Evolutionary conservation across 225 moss, liverwort and hornwort genomes (phyloP), one percentile per base, ranked within the genome.

Genomic region (Takakia lepidozioides): DNA sequence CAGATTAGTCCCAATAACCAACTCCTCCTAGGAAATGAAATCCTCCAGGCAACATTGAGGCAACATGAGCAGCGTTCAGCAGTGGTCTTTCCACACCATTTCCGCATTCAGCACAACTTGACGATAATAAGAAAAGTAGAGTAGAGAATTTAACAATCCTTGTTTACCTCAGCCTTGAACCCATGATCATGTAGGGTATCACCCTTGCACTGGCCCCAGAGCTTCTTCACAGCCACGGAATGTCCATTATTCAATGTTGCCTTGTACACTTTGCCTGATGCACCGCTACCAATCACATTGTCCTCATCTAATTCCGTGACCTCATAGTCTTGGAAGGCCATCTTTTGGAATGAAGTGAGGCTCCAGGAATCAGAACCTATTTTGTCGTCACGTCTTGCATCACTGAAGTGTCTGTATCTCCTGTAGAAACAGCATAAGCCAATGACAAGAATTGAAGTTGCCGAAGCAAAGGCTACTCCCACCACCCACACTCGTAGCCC

Each of bases 361-460:
- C 65, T 75, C 81, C 81, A 81, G 7, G 61, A 44, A 57, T 57
- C 61, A 11, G 61, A 46, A 38, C 35, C 34, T 26, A 27, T 16
- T 11, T 54, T 48, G 63, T 59, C 56, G 67, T 22, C 59, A 19
- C 35, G 55, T 68, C 60, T 58, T 3, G 64, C 60, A 6, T 61
- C 63, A 14, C 17, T 48, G 22, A 62, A 63, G 14, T 65, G 58
- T 49, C 67, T 73, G 64, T 85, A 83, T 46, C 68, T 74, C 55
- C 56, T 62, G 57, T 85, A 93, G 38, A 87, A 78, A 55, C 83
- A 85, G 21, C 78, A 88, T 15, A 71, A 71, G 34, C 88, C 92
- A 2, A 81, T 49, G 27, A 85, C 43, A 32, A 93, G 62, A 54
- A 93, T 75, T 49, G 75, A 58, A 28, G 81, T 55, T 3, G 75